Conservation (phyloP, 169 alveolate genomes). For the Cyclospora cayetanensis region DNA sequence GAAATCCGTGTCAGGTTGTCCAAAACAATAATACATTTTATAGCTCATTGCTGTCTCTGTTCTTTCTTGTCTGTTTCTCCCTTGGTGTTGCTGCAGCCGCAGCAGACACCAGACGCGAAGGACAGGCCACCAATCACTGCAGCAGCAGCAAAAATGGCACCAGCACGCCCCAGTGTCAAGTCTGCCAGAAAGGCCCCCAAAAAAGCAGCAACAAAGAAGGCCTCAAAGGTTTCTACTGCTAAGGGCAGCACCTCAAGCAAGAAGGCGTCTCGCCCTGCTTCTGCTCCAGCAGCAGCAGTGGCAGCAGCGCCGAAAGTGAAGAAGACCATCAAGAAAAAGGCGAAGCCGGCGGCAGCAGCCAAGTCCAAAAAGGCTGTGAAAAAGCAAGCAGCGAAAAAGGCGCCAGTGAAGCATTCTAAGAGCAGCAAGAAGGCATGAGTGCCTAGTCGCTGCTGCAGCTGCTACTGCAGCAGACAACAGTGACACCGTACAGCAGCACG, state of each 20-base stretch:
- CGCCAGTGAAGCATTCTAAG: slow-evolving; percentile 48
- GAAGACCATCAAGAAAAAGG: slow-evolving; percentile 30
- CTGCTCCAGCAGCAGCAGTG: slow-evolving; percentile 56
- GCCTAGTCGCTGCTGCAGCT: slow-evolving; percentile 16
- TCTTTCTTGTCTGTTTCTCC: slow-evolving; percentile 49
- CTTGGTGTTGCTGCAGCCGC: slow-evolving; percentile 63
- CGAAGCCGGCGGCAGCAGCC: slow-evolving; percentile 33
- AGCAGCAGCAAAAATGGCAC: slow-evolving; percentile 58
- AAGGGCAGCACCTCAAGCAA: slow-evolving; percentile 51
- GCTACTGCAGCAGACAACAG: slow-evolving; percentile 24
- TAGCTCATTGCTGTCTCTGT: slow-evolving; percentile 62
- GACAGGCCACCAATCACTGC: slow-evolving; percentile 45
- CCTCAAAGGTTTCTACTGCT: slow-evolving; percentile 28
- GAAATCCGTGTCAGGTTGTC: slow-evolving; percentile 18
- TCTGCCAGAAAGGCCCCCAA: slow-evolving; percentile 65
- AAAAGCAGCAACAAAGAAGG: slow-evolving; percentile 41
- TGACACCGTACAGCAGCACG: slow-evolving; percentile 51
- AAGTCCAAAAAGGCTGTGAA: slow-evolving; percentile 24
- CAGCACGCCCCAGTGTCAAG: slow-evolving; percentile 68
- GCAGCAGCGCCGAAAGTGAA: slow-evolving; percentile 59
- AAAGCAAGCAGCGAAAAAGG: slow-evolving; percentile 27
- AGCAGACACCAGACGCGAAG: slow-evolving; percentile 59
- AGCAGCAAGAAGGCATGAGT: slow-evolving; percentile 65
- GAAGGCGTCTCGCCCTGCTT: slow-evolving; percentile 54
- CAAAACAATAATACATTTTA: slow-evolving; percentile 32